These are phyloP conservation scores for Volvariella volvacea DNA, from an alignment of 1,284 basidiomycete genomes.

Conservation along the genomic window DNA sequence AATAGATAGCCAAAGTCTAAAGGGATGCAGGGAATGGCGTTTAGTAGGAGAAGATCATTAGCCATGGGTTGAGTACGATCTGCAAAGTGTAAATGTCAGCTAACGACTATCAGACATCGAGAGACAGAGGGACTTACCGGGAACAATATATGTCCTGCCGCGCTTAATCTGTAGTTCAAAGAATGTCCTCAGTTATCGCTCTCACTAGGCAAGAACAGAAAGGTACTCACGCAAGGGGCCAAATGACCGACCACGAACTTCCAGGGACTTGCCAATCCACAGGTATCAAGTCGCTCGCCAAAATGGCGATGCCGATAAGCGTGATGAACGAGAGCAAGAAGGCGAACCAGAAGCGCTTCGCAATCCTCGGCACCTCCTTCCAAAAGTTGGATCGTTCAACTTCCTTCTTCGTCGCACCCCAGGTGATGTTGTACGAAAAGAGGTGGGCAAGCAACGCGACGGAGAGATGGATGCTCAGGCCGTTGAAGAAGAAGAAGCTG, in stretches of 20 bases:
- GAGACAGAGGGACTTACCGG: constrained; percentile 34
- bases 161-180: constrained; percentile 38
- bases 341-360: constrained; percentile 65
- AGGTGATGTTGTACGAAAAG: constrained; percentile 80
- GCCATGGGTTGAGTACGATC: constrained; percentile 69
- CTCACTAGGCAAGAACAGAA: constrained; percentile 4
- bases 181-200: neutral
- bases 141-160: constrained; percentile 61
- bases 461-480: constrained; percentile 68
- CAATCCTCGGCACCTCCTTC: constrained; percentile 78
- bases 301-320: constrained; percentile 46
- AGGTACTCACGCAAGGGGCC: constrained; percentile 53
- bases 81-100: constrained; percentile 18
- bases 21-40: neutral
- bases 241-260: constrained; percentile 60
- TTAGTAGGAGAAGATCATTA: constrained; percentile 66
- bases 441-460: constrained; percentile 74
- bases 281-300: constrained; percentile 48
- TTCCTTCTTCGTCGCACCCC: constrained; percentile 70
- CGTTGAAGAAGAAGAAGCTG: constrained; percentile 84
- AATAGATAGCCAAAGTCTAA: too few relatives aligned
- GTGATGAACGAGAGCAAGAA: constrained; percentile 46
- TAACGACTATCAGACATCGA: constrained; percentile 6
- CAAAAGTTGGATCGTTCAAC: constrained; percentile 83
- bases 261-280: constrained; percentile 55